A percentile compares a stretch with the other conserved stretches of the same genome.
Conservation (phyloP, 345 rosid genomes). For the Adansonia digitata region DNA sequence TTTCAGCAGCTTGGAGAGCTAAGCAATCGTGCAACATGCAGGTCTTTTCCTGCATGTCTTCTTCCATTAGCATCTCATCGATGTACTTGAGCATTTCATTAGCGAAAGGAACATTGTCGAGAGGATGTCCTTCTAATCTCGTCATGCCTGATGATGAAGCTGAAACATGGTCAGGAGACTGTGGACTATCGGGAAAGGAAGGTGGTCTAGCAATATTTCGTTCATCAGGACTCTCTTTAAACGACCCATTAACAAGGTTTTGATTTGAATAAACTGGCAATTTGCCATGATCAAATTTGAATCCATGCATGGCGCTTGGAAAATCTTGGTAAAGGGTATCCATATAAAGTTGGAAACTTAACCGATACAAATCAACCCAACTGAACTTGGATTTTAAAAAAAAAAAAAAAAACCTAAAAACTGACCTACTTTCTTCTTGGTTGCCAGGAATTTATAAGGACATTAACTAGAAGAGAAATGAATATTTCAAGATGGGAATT, state of each 20-base stretch:
- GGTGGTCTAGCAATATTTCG: not conserved
- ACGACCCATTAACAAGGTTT: not conserved
- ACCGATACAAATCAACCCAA: not conserved
- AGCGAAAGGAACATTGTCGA: not conserved
- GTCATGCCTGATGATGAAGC: not conserved
- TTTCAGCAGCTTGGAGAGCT: conserved; percentile 83
- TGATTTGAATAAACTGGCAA: not conserved
- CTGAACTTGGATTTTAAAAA: not conserved
- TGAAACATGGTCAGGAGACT: conserved; percentile 1
- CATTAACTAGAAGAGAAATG: not conserved
- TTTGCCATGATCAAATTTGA: not conserved
- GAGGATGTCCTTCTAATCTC: not conserved
- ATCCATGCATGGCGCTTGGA: not conserved
- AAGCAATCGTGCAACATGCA: conserved; percentile 73
- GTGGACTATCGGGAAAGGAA: not conserved
- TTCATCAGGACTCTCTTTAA: not conserved
- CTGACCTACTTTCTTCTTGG: not conserved
- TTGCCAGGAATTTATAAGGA: not conserved
- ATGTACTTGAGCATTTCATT: conserved; percentile 49
- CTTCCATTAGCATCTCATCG: conserved; percentile 78
- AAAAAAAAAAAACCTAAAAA: not conserved
- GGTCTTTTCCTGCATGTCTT: conserved; percentile 57
- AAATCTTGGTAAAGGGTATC: conserved; percentile 11
- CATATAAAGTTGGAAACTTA: not conserved
- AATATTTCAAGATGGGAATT: not conserved